Percentiles rank a stretch among this genome's conserved stretches.
Evolutionary conservation across 768 basidiomycete genomes (phyloP).

Genomic region (Hericium erinaceus): DNA sequence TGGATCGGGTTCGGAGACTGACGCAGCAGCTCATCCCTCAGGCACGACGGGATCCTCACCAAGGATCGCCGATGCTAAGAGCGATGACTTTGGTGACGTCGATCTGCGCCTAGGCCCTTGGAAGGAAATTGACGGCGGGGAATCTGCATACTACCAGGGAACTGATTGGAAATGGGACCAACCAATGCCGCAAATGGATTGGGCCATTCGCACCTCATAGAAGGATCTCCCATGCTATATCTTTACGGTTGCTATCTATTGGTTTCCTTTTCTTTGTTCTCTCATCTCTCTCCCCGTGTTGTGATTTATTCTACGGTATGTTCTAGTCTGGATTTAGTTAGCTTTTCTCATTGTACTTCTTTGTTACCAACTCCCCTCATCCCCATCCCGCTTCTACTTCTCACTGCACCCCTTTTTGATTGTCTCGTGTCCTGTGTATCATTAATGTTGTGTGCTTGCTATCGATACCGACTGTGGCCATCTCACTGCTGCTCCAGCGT

Average conservation of each 20-base stretch:
- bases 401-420: not conserved
- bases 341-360: not conserved
- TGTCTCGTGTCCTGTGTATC: conserved; percentile 14
- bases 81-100: conserved; percentile 22
- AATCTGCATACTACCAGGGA: conserved; percentile 53
- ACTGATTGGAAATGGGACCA: conserved; percentile 69
- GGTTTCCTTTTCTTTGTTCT: not conserved
- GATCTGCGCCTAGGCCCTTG: conserved; percentile 51
- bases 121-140: conserved; percentile 70
- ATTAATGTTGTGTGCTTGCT: conserved; percentile 14
- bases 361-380: not conserved
- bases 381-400: conserved; percentile 4
- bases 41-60: conserved; percentile 23
- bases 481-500: too few relatives aligned
- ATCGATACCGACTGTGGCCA: conserved; percentile 7
- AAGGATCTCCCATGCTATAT: conserved; percentile 15
- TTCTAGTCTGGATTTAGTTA: conserved; percentile 1
- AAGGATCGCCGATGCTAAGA: conserved; percentile 37
- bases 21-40: conserved; percentile 29
- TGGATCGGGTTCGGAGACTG: conserved; percentile 52
- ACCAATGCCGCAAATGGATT: conserved; percentile 55
- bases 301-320: not conserved
- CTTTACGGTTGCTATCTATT: conserved; percentile 10
- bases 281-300: not conserved
- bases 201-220: conserved; percentile 63